These are phyloP conservation scores for Didymella keratinophila DNA, from an alignment of 2,329 filamentous ascomycete species.

Conservation along the genomic window DNA sequence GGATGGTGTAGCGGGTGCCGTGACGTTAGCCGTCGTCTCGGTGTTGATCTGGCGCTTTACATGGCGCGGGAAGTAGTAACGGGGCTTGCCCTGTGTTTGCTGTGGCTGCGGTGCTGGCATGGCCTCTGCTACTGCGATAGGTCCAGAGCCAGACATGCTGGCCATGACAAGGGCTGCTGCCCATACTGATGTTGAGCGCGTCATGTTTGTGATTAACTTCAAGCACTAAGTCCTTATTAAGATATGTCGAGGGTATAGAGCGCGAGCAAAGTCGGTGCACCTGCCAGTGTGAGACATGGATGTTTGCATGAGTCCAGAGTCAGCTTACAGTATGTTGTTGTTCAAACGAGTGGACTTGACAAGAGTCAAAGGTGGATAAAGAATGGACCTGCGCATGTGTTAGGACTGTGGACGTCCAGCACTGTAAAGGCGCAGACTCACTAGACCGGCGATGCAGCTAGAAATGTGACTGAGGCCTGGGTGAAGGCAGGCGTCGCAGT, in stretches of 20 bases:
- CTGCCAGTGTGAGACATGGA: conserved; percentile 24
- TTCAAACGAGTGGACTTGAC: conserved; percentile 63
- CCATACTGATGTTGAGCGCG: conserved; percentile 56
- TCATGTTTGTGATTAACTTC: conserved; percentile 52
- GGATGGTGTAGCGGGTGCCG: conserved; percentile 37
- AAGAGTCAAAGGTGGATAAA: conserved; percentile 49
- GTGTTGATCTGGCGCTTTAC: conserved; percentile 54
- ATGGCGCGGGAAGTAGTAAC: conserved; percentile 59
- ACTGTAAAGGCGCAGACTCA: conserved; percentile 30
- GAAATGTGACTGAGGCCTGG: conserved; percentile 36
- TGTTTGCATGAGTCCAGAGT: conserved; percentile 4
- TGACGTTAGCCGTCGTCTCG: conserved; percentile 38
- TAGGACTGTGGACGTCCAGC: conserved; percentile 18
- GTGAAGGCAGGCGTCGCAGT: conserved; percentile 34
- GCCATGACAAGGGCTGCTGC: conserved; percentile 55
- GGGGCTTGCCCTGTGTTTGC: conserved; percentile 47
- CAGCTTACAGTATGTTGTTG: conserved; percentile 49
- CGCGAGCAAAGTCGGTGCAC: conserved; percentile 28
- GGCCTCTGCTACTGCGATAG: conserved; percentile 56
- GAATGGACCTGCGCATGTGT: conserved; percentile 46
- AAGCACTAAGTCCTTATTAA: conserved; percentile 39
- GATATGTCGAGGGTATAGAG: conserved; percentile 33
- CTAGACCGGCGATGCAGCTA: conserved; percentile 50
- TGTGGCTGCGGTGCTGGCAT: conserved; percentile 55
- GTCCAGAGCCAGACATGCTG: conserved; percentile 51